Conservation (phyloP, 2,329 filamentous ascomycete genomes). For the Ascochyta rabiei region DNA sequence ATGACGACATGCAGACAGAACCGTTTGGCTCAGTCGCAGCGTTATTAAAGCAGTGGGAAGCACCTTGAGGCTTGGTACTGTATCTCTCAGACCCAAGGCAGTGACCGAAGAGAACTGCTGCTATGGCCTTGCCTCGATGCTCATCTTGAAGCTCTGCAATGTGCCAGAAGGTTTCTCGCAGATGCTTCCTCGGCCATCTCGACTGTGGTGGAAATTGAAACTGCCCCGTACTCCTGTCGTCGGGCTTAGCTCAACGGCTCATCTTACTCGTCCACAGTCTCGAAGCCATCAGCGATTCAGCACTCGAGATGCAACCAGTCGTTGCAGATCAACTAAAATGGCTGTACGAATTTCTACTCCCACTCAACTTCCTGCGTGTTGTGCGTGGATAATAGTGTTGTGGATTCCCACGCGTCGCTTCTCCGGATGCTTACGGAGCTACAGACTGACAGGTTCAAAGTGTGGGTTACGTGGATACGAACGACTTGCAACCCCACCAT, state of each 20-base stretch:
- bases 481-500: conserved; percentile 3
- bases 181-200: not conserved
- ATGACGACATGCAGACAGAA: not conserved
- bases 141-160: not conserved
- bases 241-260: not conserved
- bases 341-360: not conserved
- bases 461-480: not conserved
- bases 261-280: not conserved
- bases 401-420: not conserved
- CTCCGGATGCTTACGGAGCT: not conserved
- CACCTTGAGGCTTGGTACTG: not conserved
- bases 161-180: not conserved
- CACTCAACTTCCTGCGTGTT: not conserved
- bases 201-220: conserved; percentile 11
- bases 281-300: not conserved
- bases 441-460: not conserved
- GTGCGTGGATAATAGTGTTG: not conserved
- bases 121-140: not conserved
- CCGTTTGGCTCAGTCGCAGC: not conserved
- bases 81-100: not conserved
- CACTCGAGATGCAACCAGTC: not conserved
- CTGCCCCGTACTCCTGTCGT: not conserved
- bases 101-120: not conserved
- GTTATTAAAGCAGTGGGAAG: conserved; percentile 1
- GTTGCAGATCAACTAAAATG: not conserved